Percentiles rank a stretch among this genome's conserved stretches.
Conservation (phyloP, 2,329 filamentous ascomycete species). For the Fusarium globosum region DNA sequence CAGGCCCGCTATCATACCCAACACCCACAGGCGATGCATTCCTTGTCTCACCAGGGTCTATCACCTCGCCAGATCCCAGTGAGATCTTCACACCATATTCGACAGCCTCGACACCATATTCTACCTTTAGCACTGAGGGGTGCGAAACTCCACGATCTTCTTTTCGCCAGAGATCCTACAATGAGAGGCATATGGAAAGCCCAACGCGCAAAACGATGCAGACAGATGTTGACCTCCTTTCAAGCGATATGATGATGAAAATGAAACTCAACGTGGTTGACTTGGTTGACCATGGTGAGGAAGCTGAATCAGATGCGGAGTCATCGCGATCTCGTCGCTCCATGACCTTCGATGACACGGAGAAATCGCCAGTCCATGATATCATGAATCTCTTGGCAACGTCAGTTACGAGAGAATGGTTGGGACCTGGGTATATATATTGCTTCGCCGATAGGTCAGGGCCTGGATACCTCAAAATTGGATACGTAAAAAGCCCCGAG, state of each 20-base stretch:
- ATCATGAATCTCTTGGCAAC: too few species aligned
- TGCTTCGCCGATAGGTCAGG: slow-evolving; percentile 12
- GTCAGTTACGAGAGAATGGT: too few species aligned
- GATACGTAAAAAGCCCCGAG: too few species aligned
- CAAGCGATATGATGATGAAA: background rate
- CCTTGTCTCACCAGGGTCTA: slow-evolving; percentile 2
- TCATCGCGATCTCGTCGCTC: background rate
- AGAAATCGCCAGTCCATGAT: background rate
- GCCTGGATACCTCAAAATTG: slow-evolving; percentile 23
- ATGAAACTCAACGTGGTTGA: background rate
- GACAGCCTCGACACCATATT: slow-evolving; percentile 15
- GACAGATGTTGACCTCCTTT: background rate
- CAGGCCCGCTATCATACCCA: background rate
- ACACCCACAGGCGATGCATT: background rate
- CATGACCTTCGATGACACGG: background rate
- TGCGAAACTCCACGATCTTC: background rate
- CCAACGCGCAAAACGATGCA: background rate
- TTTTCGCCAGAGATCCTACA: background rate
- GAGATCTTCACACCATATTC: slow-evolving; percentile 19
- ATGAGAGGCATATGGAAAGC: background rate
- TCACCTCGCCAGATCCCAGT: slow-evolving; percentile 7
- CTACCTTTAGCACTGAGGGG: background rate
- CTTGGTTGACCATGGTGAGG: background rate
- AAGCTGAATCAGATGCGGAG: background rate
- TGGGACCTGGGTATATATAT: slow-evolving; percentile 5